These are phyloP conservation scores for Phoenix roebelenii DNA, from an alignment of 176 grass and related monocot genomes.

Conservation along the genomic window DNA sequence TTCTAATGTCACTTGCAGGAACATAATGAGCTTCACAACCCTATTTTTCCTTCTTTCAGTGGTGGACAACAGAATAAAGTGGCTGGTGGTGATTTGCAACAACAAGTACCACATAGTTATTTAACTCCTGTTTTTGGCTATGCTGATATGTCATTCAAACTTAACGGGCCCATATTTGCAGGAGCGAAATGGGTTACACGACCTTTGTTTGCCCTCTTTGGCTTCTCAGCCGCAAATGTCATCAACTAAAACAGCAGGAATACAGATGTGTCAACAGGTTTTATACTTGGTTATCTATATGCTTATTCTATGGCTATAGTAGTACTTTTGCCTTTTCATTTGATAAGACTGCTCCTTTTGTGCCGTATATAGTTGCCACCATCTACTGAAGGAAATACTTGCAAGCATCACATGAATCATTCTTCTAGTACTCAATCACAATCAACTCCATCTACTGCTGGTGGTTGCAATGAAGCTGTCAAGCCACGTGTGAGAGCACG, in stretches of 20 bases:
- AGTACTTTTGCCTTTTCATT: neutral
- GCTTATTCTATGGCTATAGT: no score
- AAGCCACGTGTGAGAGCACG: slow-evolving; percentile 20
- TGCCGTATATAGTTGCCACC: slow-evolving; percentile 1
- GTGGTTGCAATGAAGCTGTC: slow-evolving; percentile 20
- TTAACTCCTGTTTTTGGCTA: no score
- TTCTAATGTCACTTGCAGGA: slow-evolving; percentile 5
- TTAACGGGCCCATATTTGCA: neutral
- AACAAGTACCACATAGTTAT: neutral
- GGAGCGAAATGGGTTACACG: slow-evolving; percentile 13
- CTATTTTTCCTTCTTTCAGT: slow-evolving; percentile 6
- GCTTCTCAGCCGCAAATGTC: neutral
- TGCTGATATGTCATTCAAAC: no score
- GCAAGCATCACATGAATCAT: slow-evolving; percentile 8
- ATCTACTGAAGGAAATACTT: neutral
- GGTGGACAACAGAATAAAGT: neutral
- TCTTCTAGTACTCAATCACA: slow-evolving; percentile 8
- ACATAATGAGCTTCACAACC: neutral
- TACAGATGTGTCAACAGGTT: slow-evolving; percentile 7
- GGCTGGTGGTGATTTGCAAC: neutral
- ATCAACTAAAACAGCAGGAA: neutral
- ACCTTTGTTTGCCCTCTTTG: neutral
- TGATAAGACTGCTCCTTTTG: neutral
- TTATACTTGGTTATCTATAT: neutral
- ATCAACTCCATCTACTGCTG: slow-evolving; percentile 4